Conservation (phyloP, 2,329 filamentous ascomycete species). For the Thielaviopsis euricoi region DNA sequence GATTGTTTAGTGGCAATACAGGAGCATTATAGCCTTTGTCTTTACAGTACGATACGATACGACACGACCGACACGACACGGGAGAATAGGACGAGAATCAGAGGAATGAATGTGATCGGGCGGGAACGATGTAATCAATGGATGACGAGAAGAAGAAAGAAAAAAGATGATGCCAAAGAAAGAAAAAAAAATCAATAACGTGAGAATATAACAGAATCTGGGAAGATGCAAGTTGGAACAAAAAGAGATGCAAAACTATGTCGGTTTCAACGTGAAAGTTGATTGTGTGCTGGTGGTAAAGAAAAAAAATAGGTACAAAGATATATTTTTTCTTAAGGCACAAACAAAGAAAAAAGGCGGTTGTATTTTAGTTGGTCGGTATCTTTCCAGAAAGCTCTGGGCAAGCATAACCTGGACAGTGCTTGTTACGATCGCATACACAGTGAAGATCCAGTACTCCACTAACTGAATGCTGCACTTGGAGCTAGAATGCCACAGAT, state of each 20-base stretch:
- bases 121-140: background rate
- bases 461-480: background rate
- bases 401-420: background rate
- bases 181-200: background rate
- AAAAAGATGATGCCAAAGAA: background rate
- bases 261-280: background rate
- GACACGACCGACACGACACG: too few relatives aligned
- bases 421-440: background rate
- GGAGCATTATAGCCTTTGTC: too few relatives aligned
- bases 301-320: too few relatives aligned
- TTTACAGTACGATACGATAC: background rate
- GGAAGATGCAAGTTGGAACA: background rate
- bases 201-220: background rate
- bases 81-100: background rate
- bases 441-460: background rate
- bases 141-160: background rate
- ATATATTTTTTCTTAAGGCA: background rate
- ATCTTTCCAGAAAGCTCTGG: background rate
- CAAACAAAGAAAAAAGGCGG: background rate
- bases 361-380: too few relatives aligned
- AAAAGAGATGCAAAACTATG: background rate
- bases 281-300: background rate
- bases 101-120: background rate
- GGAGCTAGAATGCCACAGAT: too few relatives aligned
- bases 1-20: background rate